Percentiles rank a stretch among this genome's conserved stretches.
Conservation (phyloP, 805 yeast species). For the Suhomyces tanzawaensis region DNA sequence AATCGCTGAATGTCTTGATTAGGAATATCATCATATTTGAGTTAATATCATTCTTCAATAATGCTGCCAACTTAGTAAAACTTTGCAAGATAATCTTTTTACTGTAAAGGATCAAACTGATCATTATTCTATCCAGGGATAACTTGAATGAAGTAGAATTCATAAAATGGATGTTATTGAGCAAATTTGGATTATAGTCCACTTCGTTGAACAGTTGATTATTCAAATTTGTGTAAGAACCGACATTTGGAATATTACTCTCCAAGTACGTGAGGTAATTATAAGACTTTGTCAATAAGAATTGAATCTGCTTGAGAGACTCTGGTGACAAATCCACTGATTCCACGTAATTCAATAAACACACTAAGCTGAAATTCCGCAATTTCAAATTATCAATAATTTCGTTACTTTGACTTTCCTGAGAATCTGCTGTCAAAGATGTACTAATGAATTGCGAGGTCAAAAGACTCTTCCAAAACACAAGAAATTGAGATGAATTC, state of each 20-base stretch:
- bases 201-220: conserved; percentile 26
- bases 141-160: conserved; percentile 21
- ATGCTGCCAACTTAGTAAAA: conserved; percentile 30
- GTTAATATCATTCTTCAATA: conserved; percentile 38
- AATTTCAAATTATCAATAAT: conserved; percentile 34
- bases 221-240: conserved; percentile 33
- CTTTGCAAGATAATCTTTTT: conserved; percentile 38
- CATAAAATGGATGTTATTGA: conserved; percentile 29
- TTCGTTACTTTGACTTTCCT: conserved; percentile 23
- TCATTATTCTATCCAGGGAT: conserved; percentile 24
- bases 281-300: conserved; percentile 39
- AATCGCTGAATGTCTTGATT: conserved; percentile 36
- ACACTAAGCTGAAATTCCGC: conserved; percentile 37
- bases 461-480: conserved; percentile 44
- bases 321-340: conserved; percentile 41
- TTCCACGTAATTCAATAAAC: conserved; percentile 38
- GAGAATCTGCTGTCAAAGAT: conserved; percentile 14
- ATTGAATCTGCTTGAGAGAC: conserved; percentile 39
- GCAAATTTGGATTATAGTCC: conserved; percentile 26
- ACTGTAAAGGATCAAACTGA: conserved; percentile 33
- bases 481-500: conserved; percentile 43
- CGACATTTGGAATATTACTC: conserved; percentile 32
- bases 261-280: conserved; percentile 41
- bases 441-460: conserved; percentile 40
- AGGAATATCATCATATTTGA: conserved; percentile 42